A percentile compares a stretch with the other conserved stretches of the same genome.
Evolutionary conservation across 169 alveolate genomes (phyloP).

Genomic region (Fabrea salina): DNA sequence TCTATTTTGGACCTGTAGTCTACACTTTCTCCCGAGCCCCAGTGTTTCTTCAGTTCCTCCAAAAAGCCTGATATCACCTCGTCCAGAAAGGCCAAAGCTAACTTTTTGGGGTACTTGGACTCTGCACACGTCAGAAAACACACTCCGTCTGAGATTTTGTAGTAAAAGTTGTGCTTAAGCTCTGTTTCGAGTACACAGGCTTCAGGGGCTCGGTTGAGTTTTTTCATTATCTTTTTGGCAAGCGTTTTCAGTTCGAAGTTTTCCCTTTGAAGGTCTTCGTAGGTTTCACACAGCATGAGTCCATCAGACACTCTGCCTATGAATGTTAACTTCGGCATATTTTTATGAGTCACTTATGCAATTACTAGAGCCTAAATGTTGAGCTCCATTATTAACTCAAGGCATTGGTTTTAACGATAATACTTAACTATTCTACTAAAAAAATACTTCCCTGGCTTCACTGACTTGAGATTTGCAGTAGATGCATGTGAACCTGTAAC

Average conservation of each 20-base stretch:
- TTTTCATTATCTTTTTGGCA: constrained; percentile 42
- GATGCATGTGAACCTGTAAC: no score
- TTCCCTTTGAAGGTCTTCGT: constrained; percentile 53
- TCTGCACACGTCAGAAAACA: constrained; percentile 73
- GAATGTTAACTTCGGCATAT: constrained; percentile 65
- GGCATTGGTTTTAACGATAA: no score
- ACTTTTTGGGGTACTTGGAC: constrained; percentile 73
- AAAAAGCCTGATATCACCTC: constrained; percentile 65
- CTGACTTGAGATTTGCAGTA: no score
- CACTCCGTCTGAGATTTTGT: constrained; percentile 63
- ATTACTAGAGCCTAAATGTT: no score
- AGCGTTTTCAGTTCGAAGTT: constrained; percentile 27
- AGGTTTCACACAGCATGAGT: constrained; percentile 77
- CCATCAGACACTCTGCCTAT: constrained; percentile 84
- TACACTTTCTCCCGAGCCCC: constrained; percentile 63
- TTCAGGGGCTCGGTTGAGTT: constrained; percentile 28
- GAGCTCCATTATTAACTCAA: no score
- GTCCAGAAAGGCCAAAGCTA: constrained; percentile 80
- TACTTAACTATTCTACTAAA: no score
- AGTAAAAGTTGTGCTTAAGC: constrained; percentile 42
- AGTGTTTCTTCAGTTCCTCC: constrained; percentile 75
- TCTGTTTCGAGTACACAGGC: background rate
- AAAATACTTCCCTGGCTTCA: no score
- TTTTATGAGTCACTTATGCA: background rate
- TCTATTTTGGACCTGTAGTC: constrained; percentile 73